Base-by-base conservation (phyloP, 1,139 yeast genomes). In the Eremothecium gossypii region DNA sequence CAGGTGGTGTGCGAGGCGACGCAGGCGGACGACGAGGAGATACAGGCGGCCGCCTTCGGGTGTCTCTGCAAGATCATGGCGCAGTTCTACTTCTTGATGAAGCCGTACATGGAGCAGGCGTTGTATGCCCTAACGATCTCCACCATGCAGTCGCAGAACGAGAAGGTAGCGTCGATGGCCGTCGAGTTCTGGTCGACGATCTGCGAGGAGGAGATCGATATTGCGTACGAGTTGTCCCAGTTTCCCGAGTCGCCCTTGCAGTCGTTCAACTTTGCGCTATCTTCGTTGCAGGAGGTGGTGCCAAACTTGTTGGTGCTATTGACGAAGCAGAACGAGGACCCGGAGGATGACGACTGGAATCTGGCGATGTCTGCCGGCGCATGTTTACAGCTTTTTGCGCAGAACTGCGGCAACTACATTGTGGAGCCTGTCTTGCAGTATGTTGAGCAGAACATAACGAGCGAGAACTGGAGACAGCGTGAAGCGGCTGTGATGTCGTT, bases 401-500 rank as follows among this genome's bases (percentile, higher is more conserved):
- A 84, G 63, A 78, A 83, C 57, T 83, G 94, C 40, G 93, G 91
- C 11, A 79, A 83, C 58, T 79, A 79, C 52, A 87, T 91, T 40
- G 87, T 89, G 36, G 83, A 79, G 48, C 91, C 94, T 38, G 85
- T 95, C 4, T 68, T 91, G 49, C 73, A 73, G 44, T 91, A 87
- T 67, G 96, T 91, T 30, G 89, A 82, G 51, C 71, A 75, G 36
- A 83, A 85, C 58, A 74, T 91, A 43, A 64, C 65, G 8, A 66
- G 73, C 27, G 55, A 63, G 8, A 72, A 76, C 50, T 91, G 98
- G 98, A 78, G 94, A 65, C 68, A 77, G 45, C 80, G 96, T 56
- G 98, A 91, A 67, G 97, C 98, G 20, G 94, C 97, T 1, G 96
- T 91, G 7, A 91, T 91, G 98, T 96, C 98, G 0, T 91, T 91